A percentile compares a stretch with the other conserved stretches of the same genome.
Conservation (phyloP, 306 rosid species). For the Cucumis sativus region DNA sequence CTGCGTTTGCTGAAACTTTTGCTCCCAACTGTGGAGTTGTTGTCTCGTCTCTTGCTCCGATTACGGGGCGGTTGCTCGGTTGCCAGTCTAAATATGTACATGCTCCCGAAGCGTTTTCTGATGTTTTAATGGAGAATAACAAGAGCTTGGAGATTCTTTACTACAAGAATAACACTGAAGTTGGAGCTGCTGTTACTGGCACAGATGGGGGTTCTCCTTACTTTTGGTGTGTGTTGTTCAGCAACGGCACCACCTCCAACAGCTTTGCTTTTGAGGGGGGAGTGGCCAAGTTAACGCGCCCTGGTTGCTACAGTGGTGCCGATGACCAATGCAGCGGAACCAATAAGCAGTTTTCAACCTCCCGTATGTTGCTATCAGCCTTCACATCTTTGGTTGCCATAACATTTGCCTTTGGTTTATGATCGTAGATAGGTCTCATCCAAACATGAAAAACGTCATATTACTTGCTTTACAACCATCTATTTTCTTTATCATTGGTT, state of each 20-base stretch:
- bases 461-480: not conserved
- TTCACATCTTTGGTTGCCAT: slow-evolving; percentile 28
- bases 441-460: not conserved
- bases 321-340: slow-evolving; percentile 58
- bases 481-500: not conserved
- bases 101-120: slow-evolving; percentile 62
- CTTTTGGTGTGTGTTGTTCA: slow-evolving; percentile 92
- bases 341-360: slow-evolving; percentile 26
- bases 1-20: slow-evolving; percentile 54
- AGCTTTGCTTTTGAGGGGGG: slow-evolving; percentile 62
- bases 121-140: slow-evolving; percentile 45
- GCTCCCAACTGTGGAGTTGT: slow-evolving; percentile 71
- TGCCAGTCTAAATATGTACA: slow-evolving; percentile 62
- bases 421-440: slow-evolving; percentile 16
- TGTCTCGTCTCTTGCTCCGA: slow-evolving; percentile 46
- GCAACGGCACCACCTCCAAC: slow-evolving; percentile 50
- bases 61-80: slow-evolving; percentile 83
- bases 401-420: slow-evolving; percentile 28
- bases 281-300: slow-evolving; percentile 42
- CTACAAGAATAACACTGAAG: slow-evolving; percentile 63
- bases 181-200: slow-evolving; percentile 86
- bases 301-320: slow-evolving; percentile 97
- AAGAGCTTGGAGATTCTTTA: slow-evolving; percentile 66
- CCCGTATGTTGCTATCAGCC: slow-evolving; percentile 26
- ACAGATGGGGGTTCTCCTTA: slow-evolving; percentile 76